phyloP scores from a whole-genome alignment of 2,329 filamentous ascomycete species.

The Claviceps cyperi region DNA sequence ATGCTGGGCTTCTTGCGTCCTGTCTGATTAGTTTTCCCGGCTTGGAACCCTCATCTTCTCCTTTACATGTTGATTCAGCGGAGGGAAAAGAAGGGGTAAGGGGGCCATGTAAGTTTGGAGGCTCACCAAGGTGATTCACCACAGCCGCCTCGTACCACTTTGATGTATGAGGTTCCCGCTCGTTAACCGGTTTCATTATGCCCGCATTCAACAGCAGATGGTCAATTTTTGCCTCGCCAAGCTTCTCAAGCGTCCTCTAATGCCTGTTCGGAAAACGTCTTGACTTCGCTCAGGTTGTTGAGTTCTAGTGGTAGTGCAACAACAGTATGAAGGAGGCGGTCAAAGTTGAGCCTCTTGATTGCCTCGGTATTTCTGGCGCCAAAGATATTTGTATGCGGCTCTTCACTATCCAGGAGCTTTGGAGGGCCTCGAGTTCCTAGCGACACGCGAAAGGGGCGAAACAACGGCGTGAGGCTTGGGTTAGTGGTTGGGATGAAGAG shows the following conservation, averaged over 20 bases:
- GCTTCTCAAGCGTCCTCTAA: constrained; percentile 16
- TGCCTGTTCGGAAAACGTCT: constrained; percentile 29
- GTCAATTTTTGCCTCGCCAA: constrained; percentile 29
- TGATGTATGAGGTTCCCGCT: constrained; percentile 24
- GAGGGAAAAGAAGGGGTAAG: too few species aligned
- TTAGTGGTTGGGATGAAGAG: not conserved
- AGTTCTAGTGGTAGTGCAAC: constrained; percentile 35
- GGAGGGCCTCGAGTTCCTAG: constrained; percentile 38
- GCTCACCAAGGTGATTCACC: constrained; percentile 38
- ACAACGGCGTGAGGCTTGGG: not conserved
- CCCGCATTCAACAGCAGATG: constrained; percentile 36
- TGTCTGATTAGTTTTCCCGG: not conserved
- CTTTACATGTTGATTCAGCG: too few species aligned
- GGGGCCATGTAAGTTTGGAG: not conserved
- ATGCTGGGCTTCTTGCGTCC: constrained; percentile 29
- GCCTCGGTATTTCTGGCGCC: constrained; percentile 31
- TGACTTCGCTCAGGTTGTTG: constrained; percentile 27
- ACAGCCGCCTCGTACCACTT: constrained; percentile 36
- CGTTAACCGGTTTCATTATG: constrained; percentile 20
- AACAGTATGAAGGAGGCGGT: constrained; percentile 24
- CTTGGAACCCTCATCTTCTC: too few species aligned
- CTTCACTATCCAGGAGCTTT: constrained; percentile 28
- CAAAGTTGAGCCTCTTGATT: constrained; percentile 27
- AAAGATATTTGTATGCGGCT: constrained; percentile 33
- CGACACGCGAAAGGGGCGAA: not conserved